Conservation (phyloP, 352 stramenopile genomes). For the Globisporangium viniferum region DNA sequence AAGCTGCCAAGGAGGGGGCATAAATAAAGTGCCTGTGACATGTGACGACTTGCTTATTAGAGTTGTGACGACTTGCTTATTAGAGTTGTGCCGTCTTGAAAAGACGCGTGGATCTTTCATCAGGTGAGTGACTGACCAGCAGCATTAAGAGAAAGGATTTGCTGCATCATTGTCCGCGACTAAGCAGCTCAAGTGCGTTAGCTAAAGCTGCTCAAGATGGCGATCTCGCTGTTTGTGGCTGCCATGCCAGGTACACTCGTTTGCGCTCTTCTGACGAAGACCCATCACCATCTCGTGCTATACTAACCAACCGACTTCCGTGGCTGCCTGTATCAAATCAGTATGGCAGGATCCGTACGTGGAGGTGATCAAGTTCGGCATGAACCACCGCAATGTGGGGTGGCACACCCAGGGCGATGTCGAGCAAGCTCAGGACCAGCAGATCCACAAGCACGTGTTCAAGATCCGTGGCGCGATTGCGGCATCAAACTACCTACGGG, state of each 20-base stretch:
- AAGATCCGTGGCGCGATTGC: constrained; percentile 69
- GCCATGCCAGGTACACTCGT: constrained; percentile 27
- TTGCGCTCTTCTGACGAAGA: not conserved
- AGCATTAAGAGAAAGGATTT: not conserved
- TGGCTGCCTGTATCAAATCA: constrained; percentile 13
- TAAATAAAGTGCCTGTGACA: constrained; percentile 15
- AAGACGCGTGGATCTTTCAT: constrained; percentile 1
- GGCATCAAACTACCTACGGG: constrained; percentile 66
- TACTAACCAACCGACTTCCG: not conserved
- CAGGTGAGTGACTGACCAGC: not conserved
- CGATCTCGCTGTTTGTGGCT: constrained; percentile 24
- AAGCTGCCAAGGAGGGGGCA: not conserved
- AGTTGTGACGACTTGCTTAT: not conserved
- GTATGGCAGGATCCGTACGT: constrained; percentile 86
- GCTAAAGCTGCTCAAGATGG: not conserved
- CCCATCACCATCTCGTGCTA: not conserved
- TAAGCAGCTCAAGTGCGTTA: not conserved
- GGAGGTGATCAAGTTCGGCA: constrained; percentile 79
- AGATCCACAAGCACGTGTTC: constrained; percentile 80
- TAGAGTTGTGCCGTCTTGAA: not conserved
- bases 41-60: constrained; percentile 7
- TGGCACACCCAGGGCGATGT: constrained; percentile 63
- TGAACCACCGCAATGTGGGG: constrained; percentile 55
- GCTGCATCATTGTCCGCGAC: not conserved
- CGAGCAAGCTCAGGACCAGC: constrained; percentile 55